Percentiles rank a stretch among this genome's conserved stretches.
phyloP scores from a whole-genome alignment of 2,329 filamentous ascomycete species.

The Colletotrichum abscissum region DNA sequence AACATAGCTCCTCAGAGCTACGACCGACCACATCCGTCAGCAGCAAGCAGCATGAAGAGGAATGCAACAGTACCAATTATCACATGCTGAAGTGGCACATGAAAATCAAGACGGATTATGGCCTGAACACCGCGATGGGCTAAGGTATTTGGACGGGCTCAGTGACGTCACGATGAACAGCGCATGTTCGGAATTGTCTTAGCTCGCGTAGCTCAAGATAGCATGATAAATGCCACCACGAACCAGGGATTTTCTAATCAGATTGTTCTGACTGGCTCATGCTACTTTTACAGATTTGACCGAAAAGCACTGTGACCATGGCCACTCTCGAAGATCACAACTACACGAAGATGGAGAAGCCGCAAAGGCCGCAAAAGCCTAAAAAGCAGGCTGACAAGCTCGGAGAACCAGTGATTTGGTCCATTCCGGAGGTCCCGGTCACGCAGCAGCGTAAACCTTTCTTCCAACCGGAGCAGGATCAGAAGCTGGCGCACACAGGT shows the following conservation, averaged over 20 bases:
- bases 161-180: slow-evolving; percentile 31
- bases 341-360: background rate
- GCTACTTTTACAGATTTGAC: background rate
- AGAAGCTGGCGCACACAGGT: slow-evolving; percentile 43
- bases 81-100: slow-evolving; percentile 18
- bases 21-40: background rate
- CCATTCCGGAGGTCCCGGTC: slow-evolving; percentile 38
- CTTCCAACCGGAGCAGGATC: slow-evolving; percentile 41
- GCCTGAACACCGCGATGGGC: background rate
- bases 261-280: background rate
- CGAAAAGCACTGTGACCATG: background rate
- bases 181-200: background rate
- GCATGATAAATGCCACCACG: background rate
- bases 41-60: background rate
- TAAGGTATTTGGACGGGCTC: background rate
- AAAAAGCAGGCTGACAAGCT: background rate
- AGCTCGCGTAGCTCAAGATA: background rate
- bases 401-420: slow-evolving; percentile 8
- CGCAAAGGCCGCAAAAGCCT: background rate
- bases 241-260: background rate
- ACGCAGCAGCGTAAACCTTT: slow-evolving; percentile 44
- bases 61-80: background rate
- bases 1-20: background rate
- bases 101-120: background rate
- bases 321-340: slow-evolving; percentile 5